A percentile compares a stretch with the other conserved stretches of the same genome.
Conservation (phyloP, 768 basidiomycete species). For the Mycena floridula region DNA sequence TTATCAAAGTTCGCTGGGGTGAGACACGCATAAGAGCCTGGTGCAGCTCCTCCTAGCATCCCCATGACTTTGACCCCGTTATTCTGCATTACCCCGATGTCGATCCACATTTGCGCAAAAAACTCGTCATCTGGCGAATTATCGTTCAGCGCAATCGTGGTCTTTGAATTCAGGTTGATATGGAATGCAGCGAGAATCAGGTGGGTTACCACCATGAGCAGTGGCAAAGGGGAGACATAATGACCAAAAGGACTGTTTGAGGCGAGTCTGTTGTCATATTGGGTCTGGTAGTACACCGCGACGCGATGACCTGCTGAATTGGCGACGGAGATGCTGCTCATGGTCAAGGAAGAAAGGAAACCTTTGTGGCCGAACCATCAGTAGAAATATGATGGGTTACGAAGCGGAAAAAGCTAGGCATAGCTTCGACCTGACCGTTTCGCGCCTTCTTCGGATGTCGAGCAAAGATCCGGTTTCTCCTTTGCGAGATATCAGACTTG, state of each 20-base stretch:
- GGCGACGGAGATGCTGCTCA: no score
- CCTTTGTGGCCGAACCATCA: no score
- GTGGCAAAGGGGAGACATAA: conserved; percentile 18
- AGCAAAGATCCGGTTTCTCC: no score
- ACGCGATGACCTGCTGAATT: conserved; percentile 17
- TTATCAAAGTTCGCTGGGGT: conserved; percentile 11
- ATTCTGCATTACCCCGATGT: conserved; percentile 15
- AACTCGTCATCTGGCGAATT: conserved; percentile 10
- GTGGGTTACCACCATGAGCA: conserved; percentile 16
- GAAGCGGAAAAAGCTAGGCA: no score
- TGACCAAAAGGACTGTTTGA: conserved; percentile 6
- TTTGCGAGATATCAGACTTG: no score
- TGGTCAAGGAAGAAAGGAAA: no score
- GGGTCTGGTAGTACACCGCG: conserved; percentile 21
- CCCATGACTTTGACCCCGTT: conserved; percentile 18
- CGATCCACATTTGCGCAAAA: conserved; percentile 19
- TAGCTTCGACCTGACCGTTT: no score
- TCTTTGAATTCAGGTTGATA: conserved; percentile 10
- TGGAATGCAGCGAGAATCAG: conserved; percentile 22
- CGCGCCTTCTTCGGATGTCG: no score
- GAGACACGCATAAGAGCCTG: conserved; percentile 15
- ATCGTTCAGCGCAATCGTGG: conserved; percentile 17
- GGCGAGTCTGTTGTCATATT: conserved; percentile 9
- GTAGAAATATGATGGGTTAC: no score
- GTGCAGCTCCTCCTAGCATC: conserved; percentile 20